Conservation (phyloP, 2,329 filamentous ascomycete genomes). For the Leptographium radiaticola region DNA sequence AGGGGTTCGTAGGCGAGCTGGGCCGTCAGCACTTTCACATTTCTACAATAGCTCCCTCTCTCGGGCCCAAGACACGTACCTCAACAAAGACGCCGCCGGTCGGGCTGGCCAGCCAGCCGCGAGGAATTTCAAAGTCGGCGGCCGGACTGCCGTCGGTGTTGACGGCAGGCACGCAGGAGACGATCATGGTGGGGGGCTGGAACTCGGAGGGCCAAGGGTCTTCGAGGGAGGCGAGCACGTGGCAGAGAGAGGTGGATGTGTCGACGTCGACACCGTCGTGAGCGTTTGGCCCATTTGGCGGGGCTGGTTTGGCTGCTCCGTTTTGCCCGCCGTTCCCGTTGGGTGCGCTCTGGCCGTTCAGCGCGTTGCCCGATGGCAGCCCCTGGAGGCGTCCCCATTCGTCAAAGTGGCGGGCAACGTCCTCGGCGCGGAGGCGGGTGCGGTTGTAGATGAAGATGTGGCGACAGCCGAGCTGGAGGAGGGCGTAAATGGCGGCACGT, state of each 20-base stretch:
- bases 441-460: slow-evolving; percentile 63
- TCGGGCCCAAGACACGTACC: slow-evolving; percentile 14
- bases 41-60: too few relatives aligned
- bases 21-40: neutral
- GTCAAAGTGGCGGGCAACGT: slow-evolving; percentile 56
- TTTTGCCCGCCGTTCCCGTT: neutral
- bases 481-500: slow-evolving; percentile 58
- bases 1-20: slow-evolving; percentile 57
- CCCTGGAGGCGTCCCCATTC: slow-evolving; percentile 26
- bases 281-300: neutral
- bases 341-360: too few relatives aligned
- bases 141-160: slow-evolving; percentile 45
- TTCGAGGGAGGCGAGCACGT: slow-evolving; percentile 42
- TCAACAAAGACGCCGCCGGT: slow-evolving; percentile 65
- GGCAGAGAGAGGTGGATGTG: slow-evolving; percentile 24
- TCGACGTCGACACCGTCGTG: neutral
- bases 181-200: slow-evolving; percentile 54
- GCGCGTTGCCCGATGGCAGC: slow-evolving; percentile 8
- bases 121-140: slow-evolving; percentile 56
- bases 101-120: slow-evolving; percentile 54
- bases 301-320: too few relatives aligned
- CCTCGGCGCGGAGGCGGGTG: slow-evolving; percentile 45
- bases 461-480: slow-evolving; percentile 59
- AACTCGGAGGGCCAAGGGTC: slow-evolving; percentile 50
- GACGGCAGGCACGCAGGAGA: slow-evolving; percentile 59